These are phyloP conservation scores for Saxispiralis lemnorum DNA, from an alignment of 495 filamentous ascomycete species.

Conservation along the genomic window DNA sequence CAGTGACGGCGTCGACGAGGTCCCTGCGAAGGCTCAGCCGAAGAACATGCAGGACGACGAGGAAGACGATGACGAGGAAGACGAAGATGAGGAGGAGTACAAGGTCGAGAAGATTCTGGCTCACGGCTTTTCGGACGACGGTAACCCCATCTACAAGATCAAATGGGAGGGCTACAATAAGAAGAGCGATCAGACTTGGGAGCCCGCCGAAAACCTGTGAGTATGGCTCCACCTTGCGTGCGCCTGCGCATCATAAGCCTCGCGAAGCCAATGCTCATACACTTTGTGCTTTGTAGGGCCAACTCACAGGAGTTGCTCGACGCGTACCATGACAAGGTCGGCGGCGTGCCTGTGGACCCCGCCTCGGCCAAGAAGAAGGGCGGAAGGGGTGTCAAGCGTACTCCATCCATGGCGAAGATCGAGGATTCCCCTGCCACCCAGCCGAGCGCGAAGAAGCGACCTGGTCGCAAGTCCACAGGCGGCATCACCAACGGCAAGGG, in stretches of 20 bases:
- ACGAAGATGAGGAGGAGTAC: constrained; percentile 28
- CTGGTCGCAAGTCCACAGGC: constrained; percentile 5
- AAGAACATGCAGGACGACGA: constrained; percentile 26
- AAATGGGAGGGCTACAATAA: constrained; percentile 50
- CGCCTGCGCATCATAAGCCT: no score
- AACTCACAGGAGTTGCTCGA: constrained; percentile 36
- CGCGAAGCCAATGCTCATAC: not conserved
- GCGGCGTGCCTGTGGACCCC: constrained; percentile 32
- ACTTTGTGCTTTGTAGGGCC: constrained; percentile 18
- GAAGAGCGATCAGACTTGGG: constrained; percentile 38
- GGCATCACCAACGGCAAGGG: constrained; percentile 8
- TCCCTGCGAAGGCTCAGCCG: constrained; percentile 16
- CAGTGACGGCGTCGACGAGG: constrained; percentile 22
- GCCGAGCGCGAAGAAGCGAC: constrained; percentile 6
- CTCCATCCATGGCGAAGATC: constrained; percentile 13
- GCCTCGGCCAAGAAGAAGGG: constrained; percentile 2
- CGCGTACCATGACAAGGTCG: constrained; percentile 38
- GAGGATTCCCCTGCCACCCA: constrained; percentile 8
- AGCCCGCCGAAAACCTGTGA: constrained; percentile 39
- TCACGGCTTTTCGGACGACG: constrained; percentile 31
- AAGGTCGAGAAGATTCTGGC: constrained; percentile 40
- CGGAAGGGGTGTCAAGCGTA: constrained; percentile 16
- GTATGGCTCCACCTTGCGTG: no score
- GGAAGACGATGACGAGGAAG: constrained; percentile 28
- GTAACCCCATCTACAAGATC: constrained; percentile 31